Evolutionary conservation across 495 filamentous ascomycete species (phyloP), one percentile per base, ranked within the genome.

Genomic region (Penicillium manginii): DNA sequence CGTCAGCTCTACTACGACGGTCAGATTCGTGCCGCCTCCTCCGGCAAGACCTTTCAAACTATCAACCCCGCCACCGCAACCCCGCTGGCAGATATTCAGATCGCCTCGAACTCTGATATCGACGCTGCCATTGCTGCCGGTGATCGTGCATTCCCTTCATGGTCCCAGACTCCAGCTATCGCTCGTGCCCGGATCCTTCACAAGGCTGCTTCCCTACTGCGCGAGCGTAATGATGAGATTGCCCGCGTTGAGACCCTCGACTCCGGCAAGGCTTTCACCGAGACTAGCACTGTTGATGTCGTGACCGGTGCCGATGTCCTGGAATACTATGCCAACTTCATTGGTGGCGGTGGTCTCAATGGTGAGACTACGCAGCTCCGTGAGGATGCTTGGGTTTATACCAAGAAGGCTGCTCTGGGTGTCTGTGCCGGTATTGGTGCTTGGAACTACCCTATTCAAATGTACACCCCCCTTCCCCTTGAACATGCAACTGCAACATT

Each of bases 361-460:
- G 87, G 87, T 18, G 86, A 89, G 63, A 89, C 85, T 8, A 81
- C 81, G 35, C 85, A 85, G 53, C 70, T 91, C 21, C 78, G 89
- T 43, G 82, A 86, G 49, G 84, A 88, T 60, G 88, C 89, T 0
- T 88, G 86, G 85, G 81, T 91, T 15, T 91, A 90, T 65, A 89
- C 87, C 1, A 86, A 83, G 61, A 91, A 91, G 66, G 86, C 88
- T 46, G 81, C 89, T 2, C 70, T 91, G 43, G 89, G 89, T 19
- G 88, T 92, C 2, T 91, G 89, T 71, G 89, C 82, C 6, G 89
- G 88, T 33, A 91, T 92, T 62, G 89, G 89, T 42, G 89, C 89
- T 52, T 92, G 89, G 89, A 92, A 92, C 70, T 93, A 93, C 67
- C 90, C 90, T 14, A 87, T 93, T 57, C 90, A 93, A 66, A 93